Evolutionary conservation across 768 basidiomycete species (phyloP).

Genomic region (Paxillus rubicundulus): DNA sequence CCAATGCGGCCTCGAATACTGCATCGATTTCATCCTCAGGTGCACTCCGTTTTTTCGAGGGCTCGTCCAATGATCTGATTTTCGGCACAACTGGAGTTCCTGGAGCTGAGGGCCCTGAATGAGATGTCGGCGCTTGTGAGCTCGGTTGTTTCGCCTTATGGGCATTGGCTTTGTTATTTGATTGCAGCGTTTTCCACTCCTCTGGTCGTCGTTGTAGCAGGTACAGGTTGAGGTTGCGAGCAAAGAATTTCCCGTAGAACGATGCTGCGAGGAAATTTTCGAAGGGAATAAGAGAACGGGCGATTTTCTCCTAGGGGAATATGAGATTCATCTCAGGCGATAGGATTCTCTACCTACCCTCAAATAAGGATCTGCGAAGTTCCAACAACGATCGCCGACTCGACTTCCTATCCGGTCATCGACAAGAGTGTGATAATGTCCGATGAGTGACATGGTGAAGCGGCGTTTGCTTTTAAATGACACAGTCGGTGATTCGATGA

Average conservation of each 20-base stretch:
- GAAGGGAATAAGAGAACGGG: constrained; percentile 68
- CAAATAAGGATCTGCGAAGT: constrained; percentile 85
- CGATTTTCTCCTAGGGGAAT: constrained; percentile 79
- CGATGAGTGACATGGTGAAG: constrained; percentile 73
- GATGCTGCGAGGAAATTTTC: constrained; percentile 72
- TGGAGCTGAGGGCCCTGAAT: not conserved
- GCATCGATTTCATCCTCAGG: constrained; percentile 72
- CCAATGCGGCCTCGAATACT: constrained; percentile 58
- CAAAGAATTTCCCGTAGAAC: constrained; percentile 86
- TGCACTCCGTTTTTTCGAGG: constrained; percentile 44
- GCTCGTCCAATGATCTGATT: constrained; percentile 28
- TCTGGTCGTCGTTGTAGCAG: constrained; percentile 76
- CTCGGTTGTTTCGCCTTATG: constrained; percentile 15
- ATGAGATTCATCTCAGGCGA: constrained; percentile 6
- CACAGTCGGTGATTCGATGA: constrained; percentile 68
- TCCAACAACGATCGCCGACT: constrained; percentile 90
- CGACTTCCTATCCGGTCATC: constrained; percentile 91
- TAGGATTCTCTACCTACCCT: constrained; percentile 50
- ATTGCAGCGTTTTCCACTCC: constrained; percentile 79
- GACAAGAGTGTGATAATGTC: constrained; percentile 74
- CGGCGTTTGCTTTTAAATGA: constrained; percentile 62
- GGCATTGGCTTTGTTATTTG: constrained; percentile 33
- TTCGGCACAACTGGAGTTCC: not conserved
- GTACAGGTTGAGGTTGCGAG: constrained; percentile 71
- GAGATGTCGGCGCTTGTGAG: constrained; percentile 12